Evolutionary conservation across 306 rosid genomes (phyloP).

Genomic region (Inga oerstediana): DNA sequence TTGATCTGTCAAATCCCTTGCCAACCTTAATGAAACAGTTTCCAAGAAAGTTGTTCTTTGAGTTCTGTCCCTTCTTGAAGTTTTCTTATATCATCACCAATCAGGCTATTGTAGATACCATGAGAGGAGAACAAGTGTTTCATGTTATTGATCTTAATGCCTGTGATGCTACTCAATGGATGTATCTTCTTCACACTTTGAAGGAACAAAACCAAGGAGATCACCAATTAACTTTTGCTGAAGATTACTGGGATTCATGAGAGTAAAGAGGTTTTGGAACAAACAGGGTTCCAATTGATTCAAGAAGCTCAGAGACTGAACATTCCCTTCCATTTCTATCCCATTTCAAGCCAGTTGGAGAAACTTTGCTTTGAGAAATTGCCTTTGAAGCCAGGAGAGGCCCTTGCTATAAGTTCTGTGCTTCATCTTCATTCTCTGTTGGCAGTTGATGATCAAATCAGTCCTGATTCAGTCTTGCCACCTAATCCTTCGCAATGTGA

Average conservation of each 20-base stretch:
- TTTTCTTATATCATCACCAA: conserved; percentile 55
- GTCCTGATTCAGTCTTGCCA: conserved; percentile 56
- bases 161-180: conserved; percentile 61
- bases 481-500: conserved; percentile 45
- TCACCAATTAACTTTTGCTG: conserved; percentile 43
- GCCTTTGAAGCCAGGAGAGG: conserved; percentile 67
- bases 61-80: conserved; percentile 45
- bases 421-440: conserved; percentile 70
- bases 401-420: conserved; percentile 68
- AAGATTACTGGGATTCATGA: conserved; percentile 66
- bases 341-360: conserved; percentile 56
- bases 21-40: conserved; percentile 4
- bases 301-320: conserved; percentile 58
- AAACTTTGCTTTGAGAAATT: conserved; percentile 54
- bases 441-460: conserved; percentile 48
- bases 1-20: background rate
- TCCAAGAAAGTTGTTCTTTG: background rate
- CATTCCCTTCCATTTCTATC: conserved; percentile 57
- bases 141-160: conserved; percentile 72
- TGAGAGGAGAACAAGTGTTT: conserved; percentile 55
- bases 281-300: conserved; percentile 44
- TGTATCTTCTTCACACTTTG: conserved; percentile 47
- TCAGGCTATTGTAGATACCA: conserved; percentile 63
- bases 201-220: conserved; percentile 44
- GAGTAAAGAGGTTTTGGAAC: conserved; percentile 59